phyloP scores from a whole-genome alignment of 2,329 filamentous ascomycete species.

The Zasmidium angulare region DNA sequence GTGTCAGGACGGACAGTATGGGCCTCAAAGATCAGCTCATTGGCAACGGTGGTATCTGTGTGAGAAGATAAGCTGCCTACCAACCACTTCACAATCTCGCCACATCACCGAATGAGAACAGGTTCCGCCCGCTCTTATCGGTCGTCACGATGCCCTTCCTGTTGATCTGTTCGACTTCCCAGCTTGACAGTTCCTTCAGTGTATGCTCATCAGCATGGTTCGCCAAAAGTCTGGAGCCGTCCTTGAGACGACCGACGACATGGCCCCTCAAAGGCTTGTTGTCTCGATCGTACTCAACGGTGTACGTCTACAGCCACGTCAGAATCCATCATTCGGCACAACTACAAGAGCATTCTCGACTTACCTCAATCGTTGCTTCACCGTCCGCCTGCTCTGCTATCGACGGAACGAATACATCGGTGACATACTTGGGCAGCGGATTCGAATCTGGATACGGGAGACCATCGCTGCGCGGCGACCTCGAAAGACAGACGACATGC shows the following conservation, averaged over 20 bases:
- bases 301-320: constrained; percentile 58
- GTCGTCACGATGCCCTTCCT: constrained; percentile 46
- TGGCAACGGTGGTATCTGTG: constrained; percentile 5
- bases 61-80: not conserved
- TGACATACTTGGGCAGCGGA: constrained; percentile 46
- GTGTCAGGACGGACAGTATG: constrained; percentile 6
- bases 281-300: constrained; percentile 56
- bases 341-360: constrained; percentile 18
- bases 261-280: constrained; percentile 50
- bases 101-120: constrained; percentile 35
- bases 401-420: constrained; percentile 41
- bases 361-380: constrained; percentile 55
- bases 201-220: constrained; percentile 56
- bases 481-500: constrained; percentile 60
- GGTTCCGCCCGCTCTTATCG: constrained; percentile 37
- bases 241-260: constrained; percentile 55
- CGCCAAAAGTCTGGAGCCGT: constrained; percentile 54
- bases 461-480: constrained; percentile 40
- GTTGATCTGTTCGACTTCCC: constrained; percentile 50
- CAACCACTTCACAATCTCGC: constrained; percentile 14
- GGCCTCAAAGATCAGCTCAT: constrained; percentile 1
- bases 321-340: no score
- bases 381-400: constrained; percentile 50
- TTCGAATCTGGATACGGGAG: constrained; percentile 49
- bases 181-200: constrained; percentile 46